Evolutionary conservation across 2,329 filamentous ascomycete genomes (phyloP).

Genomic region (Aplosporella prunicola): DNA sequence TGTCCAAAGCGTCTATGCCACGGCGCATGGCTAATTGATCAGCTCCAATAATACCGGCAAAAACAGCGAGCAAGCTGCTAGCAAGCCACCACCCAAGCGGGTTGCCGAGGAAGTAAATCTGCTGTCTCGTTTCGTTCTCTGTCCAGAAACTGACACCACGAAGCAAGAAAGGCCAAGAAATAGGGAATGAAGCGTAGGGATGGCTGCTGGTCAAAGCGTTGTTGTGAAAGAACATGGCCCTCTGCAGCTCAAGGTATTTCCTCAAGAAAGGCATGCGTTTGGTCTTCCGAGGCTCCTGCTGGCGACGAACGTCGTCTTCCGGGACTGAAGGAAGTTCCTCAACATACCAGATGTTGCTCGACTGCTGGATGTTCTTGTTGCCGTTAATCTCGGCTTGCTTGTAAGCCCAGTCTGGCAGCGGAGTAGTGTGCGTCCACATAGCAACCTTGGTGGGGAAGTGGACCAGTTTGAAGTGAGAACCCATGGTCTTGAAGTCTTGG

Average conservation of each 20-base stretch:
- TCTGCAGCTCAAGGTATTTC: slow-evolving; percentile 94
- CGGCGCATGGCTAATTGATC: slow-evolving; percentile 90
- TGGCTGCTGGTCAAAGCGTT: slow-evolving; percentile 95
- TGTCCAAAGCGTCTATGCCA: slow-evolving; percentile 85
- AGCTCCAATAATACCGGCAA: slow-evolving; percentile 80
- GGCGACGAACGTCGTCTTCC: slow-evolving; percentile 60
- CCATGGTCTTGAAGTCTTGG: slow-evolving; percentile 81
- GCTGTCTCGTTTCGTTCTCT: slow-evolving; percentile 83
- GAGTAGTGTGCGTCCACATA: slow-evolving; percentile 96
- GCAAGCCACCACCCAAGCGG: slow-evolving; percentile 96
- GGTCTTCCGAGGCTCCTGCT: slow-evolving; percentile 66
- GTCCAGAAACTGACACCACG: slow-evolving; percentile 99
- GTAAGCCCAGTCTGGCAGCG: slow-evolving; percentile 94
- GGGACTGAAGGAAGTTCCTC: slow-evolving; percentile 81
- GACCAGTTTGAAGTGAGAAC: slow-evolving; percentile 90
- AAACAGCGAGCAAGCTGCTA: slow-evolving; percentile 85
- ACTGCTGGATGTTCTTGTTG: slow-evolving; percentile 86
- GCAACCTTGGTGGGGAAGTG: slow-evolving; percentile 93
- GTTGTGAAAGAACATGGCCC: slow-evolving; percentile 99
- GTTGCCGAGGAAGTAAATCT: slow-evolving; percentile 98
- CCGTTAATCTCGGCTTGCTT: slow-evolving; percentile 99
- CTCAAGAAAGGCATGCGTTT: slow-evolving; percentile 79
- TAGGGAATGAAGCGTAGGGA: slow-evolving; percentile 87
- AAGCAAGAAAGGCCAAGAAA: slow-evolving; percentile 96
- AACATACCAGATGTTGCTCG: slow-evolving; percentile 89